Evolutionary conservation across 352 stramenopile species (phyloP).

Genomic region (Saprolegnia diclina): DNA sequence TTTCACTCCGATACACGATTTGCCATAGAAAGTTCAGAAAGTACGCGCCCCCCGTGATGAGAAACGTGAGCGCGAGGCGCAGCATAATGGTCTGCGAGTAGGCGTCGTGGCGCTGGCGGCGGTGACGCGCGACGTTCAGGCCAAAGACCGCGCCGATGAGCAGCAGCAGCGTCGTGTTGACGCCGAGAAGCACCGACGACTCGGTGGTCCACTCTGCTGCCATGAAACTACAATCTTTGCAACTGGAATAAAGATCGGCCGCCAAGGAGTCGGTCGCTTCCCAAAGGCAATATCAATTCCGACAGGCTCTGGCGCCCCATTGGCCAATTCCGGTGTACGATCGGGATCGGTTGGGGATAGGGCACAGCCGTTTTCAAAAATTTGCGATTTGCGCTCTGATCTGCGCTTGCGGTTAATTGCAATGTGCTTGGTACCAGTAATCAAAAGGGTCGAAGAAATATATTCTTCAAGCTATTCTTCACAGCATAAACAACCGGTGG

Average conservation of each 20-base stretch:
- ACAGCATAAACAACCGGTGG: too few relatives aligned
- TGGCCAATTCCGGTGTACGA: too few relatives aligned
- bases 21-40: neutral
- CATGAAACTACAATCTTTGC: neutral
- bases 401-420: too few relatives aligned
- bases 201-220: neutral
- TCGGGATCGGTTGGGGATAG: too few relatives aligned
- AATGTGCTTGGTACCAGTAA: too few relatives aligned
- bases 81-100: neutral
- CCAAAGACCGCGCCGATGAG: neutral
- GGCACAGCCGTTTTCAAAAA: too few relatives aligned
- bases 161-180: neutral
- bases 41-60: neutral
- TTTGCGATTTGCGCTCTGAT: too few relatives aligned
- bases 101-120: neutral
- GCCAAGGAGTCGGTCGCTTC: too few relatives aligned
- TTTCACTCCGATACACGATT: neutral
- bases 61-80: neutral
- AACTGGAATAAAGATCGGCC: neutral
- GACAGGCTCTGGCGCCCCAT: too few relatives aligned
- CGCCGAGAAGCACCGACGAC: neutral
- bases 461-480: too few relatives aligned
- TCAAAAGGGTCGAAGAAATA: too few relatives aligned
- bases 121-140: neutral
- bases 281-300: too few relatives aligned